phyloP scores from a whole-genome alignment of 23 red algal species.

The Gracilariopsis chorda region DNA sequence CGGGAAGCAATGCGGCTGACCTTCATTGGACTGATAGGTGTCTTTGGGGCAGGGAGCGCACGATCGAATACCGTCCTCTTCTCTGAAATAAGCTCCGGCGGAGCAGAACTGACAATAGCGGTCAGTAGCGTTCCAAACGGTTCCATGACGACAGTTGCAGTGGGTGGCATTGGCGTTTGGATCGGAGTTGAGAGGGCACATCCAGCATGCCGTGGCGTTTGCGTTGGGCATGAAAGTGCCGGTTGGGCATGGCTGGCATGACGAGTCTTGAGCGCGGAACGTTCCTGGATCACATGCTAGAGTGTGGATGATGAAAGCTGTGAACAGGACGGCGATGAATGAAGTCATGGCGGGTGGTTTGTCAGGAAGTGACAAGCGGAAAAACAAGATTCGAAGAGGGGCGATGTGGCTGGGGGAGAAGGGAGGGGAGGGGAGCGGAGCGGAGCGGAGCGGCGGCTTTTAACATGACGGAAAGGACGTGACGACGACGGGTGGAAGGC shows the following conservation, averaged over 20 bases:
- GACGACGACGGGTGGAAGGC: background rate
- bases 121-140: background rate
- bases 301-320: background rate
- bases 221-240: constrained; percentile 4
- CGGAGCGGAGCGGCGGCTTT: background rate
- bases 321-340: background rate
- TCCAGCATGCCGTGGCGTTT: background rate
- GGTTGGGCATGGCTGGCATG: background rate
- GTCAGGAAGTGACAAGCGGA: too few species aligned
- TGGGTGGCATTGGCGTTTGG: background rate
- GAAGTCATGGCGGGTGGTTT: background rate
- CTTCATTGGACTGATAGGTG: constrained; percentile 6
- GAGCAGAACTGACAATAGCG: background rate
- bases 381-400: too few species aligned
- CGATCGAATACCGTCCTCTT: background rate
- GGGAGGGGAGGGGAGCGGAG: background rate
- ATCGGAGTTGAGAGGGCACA: background rate
- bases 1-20: background rate
- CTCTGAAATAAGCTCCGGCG: background rate
- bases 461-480: constrained; percentile 12
- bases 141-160: background rate
- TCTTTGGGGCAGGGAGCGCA: background rate
- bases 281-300: background rate
- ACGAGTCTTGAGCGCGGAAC: background rate
- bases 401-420: background rate